Evolutionary conservation across 176 grass and related monocot genomes (phyloP).

Genomic region (Tuctoria greenei): DNA sequence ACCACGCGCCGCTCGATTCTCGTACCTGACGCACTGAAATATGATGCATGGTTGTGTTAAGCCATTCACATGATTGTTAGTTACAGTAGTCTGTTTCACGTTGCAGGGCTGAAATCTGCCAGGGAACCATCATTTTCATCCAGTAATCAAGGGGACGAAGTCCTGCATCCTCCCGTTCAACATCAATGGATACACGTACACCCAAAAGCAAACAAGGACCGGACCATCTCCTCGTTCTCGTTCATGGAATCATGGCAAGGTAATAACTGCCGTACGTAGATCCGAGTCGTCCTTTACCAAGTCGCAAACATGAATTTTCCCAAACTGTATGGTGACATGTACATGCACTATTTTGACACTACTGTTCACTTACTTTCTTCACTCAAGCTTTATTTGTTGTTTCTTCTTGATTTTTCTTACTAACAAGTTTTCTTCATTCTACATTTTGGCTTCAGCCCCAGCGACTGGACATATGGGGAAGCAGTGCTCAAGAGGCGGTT

Average conservation of each 20-base stretch:
- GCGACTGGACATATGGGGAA: constrained; percentile 76
- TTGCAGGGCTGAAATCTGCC: constrained; percentile 1
- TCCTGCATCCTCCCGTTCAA: neutral
- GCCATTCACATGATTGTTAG: too few species aligned
- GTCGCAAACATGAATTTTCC: neutral
- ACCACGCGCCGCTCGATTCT: too few species aligned
- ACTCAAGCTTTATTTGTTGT: neutral
- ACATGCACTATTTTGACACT: neutral
- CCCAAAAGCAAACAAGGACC: constrained; percentile 51
- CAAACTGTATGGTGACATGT: neutral
- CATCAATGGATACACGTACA: constrained; percentile 21
- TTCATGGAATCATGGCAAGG: constrained; percentile 90
- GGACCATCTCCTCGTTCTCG: constrained; percentile 84
- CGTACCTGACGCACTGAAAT: too few species aligned
- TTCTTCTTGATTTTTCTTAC: neutral
- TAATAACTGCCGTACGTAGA: constrained; percentile 31
- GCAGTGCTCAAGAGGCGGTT: constrained; percentile 59
- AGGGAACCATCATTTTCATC: neutral
- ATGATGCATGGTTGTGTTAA: too few species aligned
- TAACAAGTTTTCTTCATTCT: constrained; percentile 11
- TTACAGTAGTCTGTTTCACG: neutral
- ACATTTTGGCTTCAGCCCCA: constrained; percentile 46
- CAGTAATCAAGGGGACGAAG: neutral
- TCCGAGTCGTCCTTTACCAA: neutral
- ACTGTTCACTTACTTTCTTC: neutral